Conservation (phyloP, 306 rosid genomes). For the Quercus mongolica region DNA sequence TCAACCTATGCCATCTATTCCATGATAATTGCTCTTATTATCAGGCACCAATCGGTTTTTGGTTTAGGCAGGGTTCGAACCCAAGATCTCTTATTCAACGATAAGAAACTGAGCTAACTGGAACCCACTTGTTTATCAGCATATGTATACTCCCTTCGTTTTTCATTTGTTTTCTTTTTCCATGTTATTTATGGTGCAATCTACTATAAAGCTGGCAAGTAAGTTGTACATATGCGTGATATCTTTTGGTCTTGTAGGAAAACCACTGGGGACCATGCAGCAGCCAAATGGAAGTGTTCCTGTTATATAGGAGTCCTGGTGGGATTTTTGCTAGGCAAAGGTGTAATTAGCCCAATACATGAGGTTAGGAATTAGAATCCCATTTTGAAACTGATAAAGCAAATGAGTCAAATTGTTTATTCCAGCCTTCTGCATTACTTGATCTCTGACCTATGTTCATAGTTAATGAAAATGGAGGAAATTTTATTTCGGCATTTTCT, state of each 20-base stretch:
- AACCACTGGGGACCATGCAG: constrained; percentile 63
- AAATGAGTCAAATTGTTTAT: constrained; percentile 52
- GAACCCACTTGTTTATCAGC: too few species aligned
- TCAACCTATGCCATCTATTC: too few species aligned
- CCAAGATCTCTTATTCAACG: too few species aligned
- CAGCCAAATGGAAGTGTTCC: constrained; percentile 75
- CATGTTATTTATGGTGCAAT: background rate
- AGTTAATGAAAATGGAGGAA: constrained; percentile 33
- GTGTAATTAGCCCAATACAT: constrained; percentile 51
- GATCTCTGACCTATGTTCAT: constrained; percentile 38
- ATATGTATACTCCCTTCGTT: background rate
- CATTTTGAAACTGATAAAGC: constrained; percentile 46
- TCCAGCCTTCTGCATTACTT: constrained; percentile 38
- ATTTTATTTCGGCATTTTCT: background rate
- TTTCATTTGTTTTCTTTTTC: background rate
- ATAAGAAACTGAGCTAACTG: too few species aligned
- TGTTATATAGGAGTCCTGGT: constrained; percentile 51
- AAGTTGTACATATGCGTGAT: constrained; percentile 12
- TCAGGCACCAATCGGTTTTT: too few species aligned
- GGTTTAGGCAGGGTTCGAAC: too few species aligned
- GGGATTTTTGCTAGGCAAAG: constrained; percentile 42
- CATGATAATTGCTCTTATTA: too few species aligned
- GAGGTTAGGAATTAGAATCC: constrained; percentile 63
- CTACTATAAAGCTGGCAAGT: constrained; percentile 15
- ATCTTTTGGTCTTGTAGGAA: constrained; percentile 64